These are phyloP conservation scores for Mycena rebaudengoi DNA, from an alignment of 768 basidiomycete genomes.

Conservation along the genomic window DNA sequence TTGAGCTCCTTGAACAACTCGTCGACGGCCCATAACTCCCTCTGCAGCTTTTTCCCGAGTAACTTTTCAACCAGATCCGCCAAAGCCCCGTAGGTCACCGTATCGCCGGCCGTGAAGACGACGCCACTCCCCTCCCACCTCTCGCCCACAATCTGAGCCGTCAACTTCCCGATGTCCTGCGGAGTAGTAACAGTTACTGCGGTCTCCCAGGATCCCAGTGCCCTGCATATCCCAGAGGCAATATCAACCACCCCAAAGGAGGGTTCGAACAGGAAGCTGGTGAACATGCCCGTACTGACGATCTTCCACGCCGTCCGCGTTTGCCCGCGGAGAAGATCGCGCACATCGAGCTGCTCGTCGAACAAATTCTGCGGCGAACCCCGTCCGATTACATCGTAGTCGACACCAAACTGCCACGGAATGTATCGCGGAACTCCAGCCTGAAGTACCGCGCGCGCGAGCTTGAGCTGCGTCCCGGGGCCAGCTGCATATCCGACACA, in stretches of 20 bases:
- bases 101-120: conserved; percentile 40
- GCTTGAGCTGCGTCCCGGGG: conserved; percentile 34
- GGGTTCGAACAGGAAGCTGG: conserved; percentile 32
- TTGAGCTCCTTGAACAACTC: conserved; percentile 24
- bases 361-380: conserved; percentile 40
- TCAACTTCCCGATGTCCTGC: conserved; percentile 37
- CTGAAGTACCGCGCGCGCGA: conserved; percentile 35
- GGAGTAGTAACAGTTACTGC: conserved; percentile 37
- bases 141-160: conserved; percentile 28
- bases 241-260: conserved; percentile 38
- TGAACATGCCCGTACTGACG: conserved; percentile 30
- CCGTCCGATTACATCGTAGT: conserved; percentile 42
- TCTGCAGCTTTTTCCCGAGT: conserved; percentile 16
- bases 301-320: conserved; percentile 32
- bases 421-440: conserved; percentile 37
- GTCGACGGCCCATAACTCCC: conserved; percentile 27
- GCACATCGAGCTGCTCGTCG: conserved; percentile 45
- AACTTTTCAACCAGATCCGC: conserved; percentile 31
- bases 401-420: conserved; percentile 47
- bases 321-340: conserved; percentile 38
- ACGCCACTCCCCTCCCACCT: conserved; percentile 27
- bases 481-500: conserved; percentile 36
- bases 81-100: conserved; percentile 33
- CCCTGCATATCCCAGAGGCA: conserved; percentile 24
- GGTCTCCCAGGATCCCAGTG: conserved; percentile 31